phyloP scores from a whole-genome alignment of 2,329 filamentous ascomycete species.

The Aspergillus ruber region DNA sequence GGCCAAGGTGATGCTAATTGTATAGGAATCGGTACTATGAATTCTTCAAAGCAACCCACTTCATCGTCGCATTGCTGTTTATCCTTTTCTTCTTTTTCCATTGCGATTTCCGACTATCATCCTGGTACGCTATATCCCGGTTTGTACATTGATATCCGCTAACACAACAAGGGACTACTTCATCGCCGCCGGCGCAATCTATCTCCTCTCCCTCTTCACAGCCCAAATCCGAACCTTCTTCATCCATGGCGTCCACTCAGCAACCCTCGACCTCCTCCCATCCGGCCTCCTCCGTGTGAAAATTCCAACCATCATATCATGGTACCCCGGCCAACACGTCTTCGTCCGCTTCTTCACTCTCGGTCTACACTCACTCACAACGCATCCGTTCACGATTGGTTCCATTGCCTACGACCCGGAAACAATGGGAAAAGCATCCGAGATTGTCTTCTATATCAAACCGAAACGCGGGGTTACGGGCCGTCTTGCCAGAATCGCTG shows the following conservation, averaged over 20 bases:
- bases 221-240: slow-evolving; percentile 44
- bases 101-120: slow-evolving; percentile 50
- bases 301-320: slow-evolving; percentile 41
- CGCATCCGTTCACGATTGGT: slow-evolving; percentile 53
- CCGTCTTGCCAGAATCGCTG: slow-evolving; percentile 37
- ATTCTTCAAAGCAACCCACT: slow-evolving; percentile 55
- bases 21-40: slow-evolving; percentile 51
- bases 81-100: slow-evolving; percentile 57
- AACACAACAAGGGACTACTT: slow-evolving; percentile 51
- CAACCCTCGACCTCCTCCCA: slow-evolving; percentile 36
- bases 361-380: slow-evolving; percentile 38
- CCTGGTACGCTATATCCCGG: slow-evolving; percentile 37
- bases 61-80: slow-evolving; percentile 48
- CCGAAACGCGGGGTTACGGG: slow-evolving; percentile 46
- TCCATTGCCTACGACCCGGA: slow-evolving; percentile 35
- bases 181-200: slow-evolving; percentile 50
- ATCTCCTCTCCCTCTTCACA: slow-evolving; percentile 43
- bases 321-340: slow-evolving; percentile 50
- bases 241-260: slow-evolving; percentile 45
- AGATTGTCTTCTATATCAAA: slow-evolving; percentile 51
- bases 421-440: slow-evolving; percentile 15
- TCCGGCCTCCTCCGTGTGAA: slow-evolving; percentile 39
- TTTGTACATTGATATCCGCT: neutral
- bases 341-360: slow-evolving; percentile 47
- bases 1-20: neutral